phyloP scores from a whole-genome alignment of 2,329 filamentous ascomycete genomes.

The Pseudocercospora crystallina region DNA sequence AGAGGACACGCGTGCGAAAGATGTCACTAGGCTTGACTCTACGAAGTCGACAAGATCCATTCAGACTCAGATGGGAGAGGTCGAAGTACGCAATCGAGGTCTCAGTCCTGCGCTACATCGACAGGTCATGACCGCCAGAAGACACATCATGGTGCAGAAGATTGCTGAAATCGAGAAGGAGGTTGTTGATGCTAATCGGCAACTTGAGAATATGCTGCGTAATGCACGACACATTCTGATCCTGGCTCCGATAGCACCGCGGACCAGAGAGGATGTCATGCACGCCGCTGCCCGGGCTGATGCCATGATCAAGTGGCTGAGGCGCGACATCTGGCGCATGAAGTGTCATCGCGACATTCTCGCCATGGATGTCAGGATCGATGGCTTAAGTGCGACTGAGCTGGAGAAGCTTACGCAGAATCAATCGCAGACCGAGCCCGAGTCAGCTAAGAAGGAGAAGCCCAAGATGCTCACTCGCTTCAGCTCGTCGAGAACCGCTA shows the following conservation, averaged over 20 bases:
- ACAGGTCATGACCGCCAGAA: constrained; percentile 79
- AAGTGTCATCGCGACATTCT: constrained; percentile 90
- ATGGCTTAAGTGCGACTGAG: constrained; percentile 43
- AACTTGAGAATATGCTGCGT: constrained; percentile 77
- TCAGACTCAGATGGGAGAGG: constrained; percentile 70
- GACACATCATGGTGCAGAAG: constrained; percentile 78
- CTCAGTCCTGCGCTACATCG: constrained; percentile 69
- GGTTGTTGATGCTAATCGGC: constrained; percentile 68
- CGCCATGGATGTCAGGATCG: constrained; percentile 79
- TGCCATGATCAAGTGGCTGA: constrained; percentile 88
- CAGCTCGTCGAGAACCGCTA: constrained; percentile 19
- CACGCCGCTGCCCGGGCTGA: constrained; percentile 79
- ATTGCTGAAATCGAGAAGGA: constrained; percentile 82
- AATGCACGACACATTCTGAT: constrained; percentile 90
- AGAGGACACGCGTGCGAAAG: constrained; percentile 63
- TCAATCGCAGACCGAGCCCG: constrained; percentile 13
- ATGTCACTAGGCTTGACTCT: constrained; percentile 68
- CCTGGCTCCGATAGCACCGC: constrained; percentile 85
- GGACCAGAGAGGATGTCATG: constrained; percentile 83
- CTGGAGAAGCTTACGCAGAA: constrained; percentile 21
- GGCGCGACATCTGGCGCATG: constrained; percentile 88
- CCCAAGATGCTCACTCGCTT: constrained; percentile 26
- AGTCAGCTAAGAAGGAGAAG: constrained; percentile 28
- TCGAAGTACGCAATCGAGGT: constrained; percentile 58
- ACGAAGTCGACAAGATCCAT: constrained; percentile 53